Evolutionary conservation across 805 yeast genomes (phyloP), one percentile per base, ranked within the genome.

Genomic region (Candida germanica): DNA sequence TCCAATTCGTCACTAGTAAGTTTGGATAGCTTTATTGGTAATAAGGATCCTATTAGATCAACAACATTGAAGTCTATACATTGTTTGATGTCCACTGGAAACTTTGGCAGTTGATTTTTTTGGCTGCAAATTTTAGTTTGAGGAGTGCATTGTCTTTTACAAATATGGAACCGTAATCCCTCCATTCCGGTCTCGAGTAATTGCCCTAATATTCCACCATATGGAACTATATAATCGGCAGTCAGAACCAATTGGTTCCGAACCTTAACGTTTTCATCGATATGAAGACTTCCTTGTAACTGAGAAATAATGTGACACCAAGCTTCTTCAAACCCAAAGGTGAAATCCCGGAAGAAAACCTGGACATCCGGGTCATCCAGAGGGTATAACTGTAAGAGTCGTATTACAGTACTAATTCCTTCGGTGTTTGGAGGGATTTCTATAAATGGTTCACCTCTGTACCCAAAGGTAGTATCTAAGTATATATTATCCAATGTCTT

Each of bases 271-370:
- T 18, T n/a, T 8, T 29, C 29, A 2, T 15, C 12, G 12, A 31
- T 12, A 15, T 39, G 33, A 2, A 36, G 11, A 11, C 23, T 8
- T 2, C 43, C 38, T n/a, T 17, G 26, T 3, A 35, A n/a, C 3
- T 11, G 20, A 1, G 36, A 17, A 11, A 52, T 47, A 3, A 75
- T 44, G 4, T 60, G 59, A 2, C 66, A 54, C 73, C 80, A 72
- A 0, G 65, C 70, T 35, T 74, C 76, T 46, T 78, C 85, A 43
- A 75, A 75, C 2, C 83, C 83, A 3, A 68, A 49, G 4, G 53
- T 51, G 16, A 53, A 48, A 35, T 73, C 75, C 3, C 51, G 47
- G 32, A 76, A 67, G 31, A 50, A 58, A 39, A 75, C 69, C 2
- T 51, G 53, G 5, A 75, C 51, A 14, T 65, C 64, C 0, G 61